Evolutionary conservation across 768 basidiomycete genomes (phyloP).

Genomic region (Lactarius tabidus): DNA sequence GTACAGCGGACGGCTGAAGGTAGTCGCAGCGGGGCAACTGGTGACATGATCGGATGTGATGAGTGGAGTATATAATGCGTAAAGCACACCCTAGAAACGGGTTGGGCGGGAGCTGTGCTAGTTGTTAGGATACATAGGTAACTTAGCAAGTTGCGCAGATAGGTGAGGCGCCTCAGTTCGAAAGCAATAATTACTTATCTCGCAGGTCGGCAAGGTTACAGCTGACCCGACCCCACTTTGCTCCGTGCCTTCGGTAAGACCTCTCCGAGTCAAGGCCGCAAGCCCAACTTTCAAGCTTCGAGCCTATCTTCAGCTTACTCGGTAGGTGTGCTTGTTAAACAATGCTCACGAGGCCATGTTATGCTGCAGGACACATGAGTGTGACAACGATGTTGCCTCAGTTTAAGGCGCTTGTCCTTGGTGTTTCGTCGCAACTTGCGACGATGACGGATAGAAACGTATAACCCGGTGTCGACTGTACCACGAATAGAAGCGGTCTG

Average conservation of each 20-base stretch:
- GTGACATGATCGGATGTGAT: constrained; percentile 1
- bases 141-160: constrained; percentile 24
- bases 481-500: constrained; percentile 2
- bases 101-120: constrained; percentile 19
- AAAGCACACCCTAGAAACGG: constrained; percentile 23
- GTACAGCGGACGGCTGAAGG: constrained; percentile 27
- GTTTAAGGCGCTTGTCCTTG: background rate
- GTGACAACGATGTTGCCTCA: background rate
- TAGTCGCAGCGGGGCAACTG: constrained; percentile 24
- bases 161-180: constrained; percentile 23
- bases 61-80: constrained; percentile 23
- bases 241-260: background rate
- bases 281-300: background rate
- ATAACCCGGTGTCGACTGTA: background rate
- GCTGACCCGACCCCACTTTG: constrained; percentile 2
- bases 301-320: background rate
- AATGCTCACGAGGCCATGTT: background rate
- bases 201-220: constrained; percentile 28
- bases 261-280: background rate
- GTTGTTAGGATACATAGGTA: constrained; percentile 26
- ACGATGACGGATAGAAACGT: background rate
- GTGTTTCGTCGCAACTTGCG: constrained; percentile 5
- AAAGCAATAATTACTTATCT: constrained; percentile 18
- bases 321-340: background rate
- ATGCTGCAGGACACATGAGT: background rate